phyloP scores from a whole-genome alignment of 257 asterid species.

The Solanum corneliomulleri region DNA sequence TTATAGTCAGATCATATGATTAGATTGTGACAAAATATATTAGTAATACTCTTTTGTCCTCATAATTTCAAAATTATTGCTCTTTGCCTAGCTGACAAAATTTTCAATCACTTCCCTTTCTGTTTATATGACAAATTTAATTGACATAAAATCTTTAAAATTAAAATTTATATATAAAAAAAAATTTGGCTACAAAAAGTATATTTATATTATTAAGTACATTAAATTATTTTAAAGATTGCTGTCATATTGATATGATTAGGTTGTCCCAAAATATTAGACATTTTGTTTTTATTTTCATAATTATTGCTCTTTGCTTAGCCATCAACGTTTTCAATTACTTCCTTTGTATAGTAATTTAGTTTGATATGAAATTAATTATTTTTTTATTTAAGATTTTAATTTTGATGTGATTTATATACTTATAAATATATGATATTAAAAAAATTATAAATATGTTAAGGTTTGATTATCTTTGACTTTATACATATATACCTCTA shows the following conservation, averaged over 20 bases:
- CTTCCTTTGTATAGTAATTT: background rate
- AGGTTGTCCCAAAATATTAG: background rate
- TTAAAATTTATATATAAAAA: too few species aligned
- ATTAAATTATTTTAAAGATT: background rate
- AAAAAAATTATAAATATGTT: background rate
- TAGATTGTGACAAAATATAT: background rate
- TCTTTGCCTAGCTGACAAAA: background rate
- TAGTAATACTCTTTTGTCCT: background rate
- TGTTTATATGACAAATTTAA: background rate
- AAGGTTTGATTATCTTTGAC: background rate
- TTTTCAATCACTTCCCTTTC: background rate
- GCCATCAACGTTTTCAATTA: background rate
- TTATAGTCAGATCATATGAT: background rate
- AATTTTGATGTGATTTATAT: background rate
- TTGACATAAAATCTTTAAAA: background rate
- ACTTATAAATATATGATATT: background rate
- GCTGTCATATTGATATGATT: background rate
- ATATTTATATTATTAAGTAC: background rate
- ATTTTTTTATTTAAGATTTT: background rate
- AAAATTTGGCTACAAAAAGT: background rate
- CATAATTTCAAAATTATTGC: background rate
- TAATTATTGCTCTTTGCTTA: background rate
- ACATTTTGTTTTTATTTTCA: background rate
- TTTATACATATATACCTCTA: too few species aligned
- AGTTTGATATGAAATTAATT: accelerated